Evolutionary conservation across 2,329 filamentous ascomycete species (phyloP), one percentile per base, ranked within the genome.

Genomic region (Diplodia sapinea): DNA sequence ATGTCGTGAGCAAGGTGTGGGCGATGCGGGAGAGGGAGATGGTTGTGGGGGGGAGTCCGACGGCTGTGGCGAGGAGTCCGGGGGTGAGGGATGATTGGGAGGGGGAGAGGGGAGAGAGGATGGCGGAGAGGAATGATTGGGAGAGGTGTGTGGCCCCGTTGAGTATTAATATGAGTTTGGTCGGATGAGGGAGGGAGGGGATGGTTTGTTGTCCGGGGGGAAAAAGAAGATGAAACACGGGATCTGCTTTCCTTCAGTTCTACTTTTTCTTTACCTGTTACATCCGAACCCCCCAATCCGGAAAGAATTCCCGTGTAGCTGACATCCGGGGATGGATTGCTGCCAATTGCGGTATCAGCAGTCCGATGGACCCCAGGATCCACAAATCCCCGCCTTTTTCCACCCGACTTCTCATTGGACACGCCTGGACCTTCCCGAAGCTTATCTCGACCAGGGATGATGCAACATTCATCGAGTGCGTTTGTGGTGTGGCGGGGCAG

Each of bases 1-100:
- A 80, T 0, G 83, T 84, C 3, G 82, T 84, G 63, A 75, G 79
- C 11, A 82, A 81, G 54, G 77, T 84, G 12, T 84, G 83, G 83
- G 78, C 80, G 66, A 78, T 78, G 52, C 76, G 82, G 26, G 82
- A 84, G 62, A 69, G 74, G 38, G 74, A 71, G 69, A 43, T 43
- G 40, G 6, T 73, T 71, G 49, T 54, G 20, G 17, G 31, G 7
- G 31, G 67, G 31, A 59, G 62, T 69, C 31, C 54, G 67, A 15
- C 62, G 66, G 26, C 33, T 7, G 31, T 11, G 31, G 31, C 31
- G 31, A 11, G 7, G 31, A 9, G 5, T 23, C 23, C 23, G 23
- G 23, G 23, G 31, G 31, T 33, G 50, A 17, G 38, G 6, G 38
- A 43, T 23, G 23, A 23, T 23, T 1, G 1, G 23, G 23, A 17